Base-by-base conservation (phyloP, 176 grass and related monocot species). In the Avena insularis region DNA sequence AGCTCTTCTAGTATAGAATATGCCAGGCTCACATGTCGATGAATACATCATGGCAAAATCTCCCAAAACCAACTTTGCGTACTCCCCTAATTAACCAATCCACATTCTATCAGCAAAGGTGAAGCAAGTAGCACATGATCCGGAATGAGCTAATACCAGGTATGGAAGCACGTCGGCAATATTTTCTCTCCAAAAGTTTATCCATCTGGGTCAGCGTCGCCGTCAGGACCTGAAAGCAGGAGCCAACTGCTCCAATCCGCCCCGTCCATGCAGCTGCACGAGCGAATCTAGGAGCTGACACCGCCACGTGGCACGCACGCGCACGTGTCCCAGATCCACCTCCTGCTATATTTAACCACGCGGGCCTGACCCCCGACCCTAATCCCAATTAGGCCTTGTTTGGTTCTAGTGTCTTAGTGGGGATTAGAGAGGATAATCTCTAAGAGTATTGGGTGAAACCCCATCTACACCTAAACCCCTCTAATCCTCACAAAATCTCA, bases 281-380 rank as follows among this genome's bases (percentile, higher is more conserved):
- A 87, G 76, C 84, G 81, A 93, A 93, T 93, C 88, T 62, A 79
- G 62, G 86, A 15, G 51, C 19, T 20, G 38, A 59, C 79, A 91
- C 84, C 7, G 38, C 50, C 82, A 95, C 91, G 86, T 95, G 93
- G 85, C 85, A 31, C 36, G 2, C 53, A 11, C 3, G 12, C 16
- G 70, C 73, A 88, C 20, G 49, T 81, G 69, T 2, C 17, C n/a
- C 3, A 36, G 83, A 3, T 38, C 78, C 50, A 38, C 70, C 13
- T 38, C n/a, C 23, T 5, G 68, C 36, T 47, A 27, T 86, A 60
- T 66, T 89, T 68, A 86, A 60, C 70, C 2, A 8, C 3, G 17
- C 6, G 70, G 83, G 27, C 4, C 69, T 68, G 13, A 48, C 49
- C 12, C 15, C 2, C 9, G 36, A 48, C 23, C 50, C 48, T 59